Conservation (phyloP, 2,329 filamentous ascomycete species). For the Fusarium sterilihyphosum region DNA sequence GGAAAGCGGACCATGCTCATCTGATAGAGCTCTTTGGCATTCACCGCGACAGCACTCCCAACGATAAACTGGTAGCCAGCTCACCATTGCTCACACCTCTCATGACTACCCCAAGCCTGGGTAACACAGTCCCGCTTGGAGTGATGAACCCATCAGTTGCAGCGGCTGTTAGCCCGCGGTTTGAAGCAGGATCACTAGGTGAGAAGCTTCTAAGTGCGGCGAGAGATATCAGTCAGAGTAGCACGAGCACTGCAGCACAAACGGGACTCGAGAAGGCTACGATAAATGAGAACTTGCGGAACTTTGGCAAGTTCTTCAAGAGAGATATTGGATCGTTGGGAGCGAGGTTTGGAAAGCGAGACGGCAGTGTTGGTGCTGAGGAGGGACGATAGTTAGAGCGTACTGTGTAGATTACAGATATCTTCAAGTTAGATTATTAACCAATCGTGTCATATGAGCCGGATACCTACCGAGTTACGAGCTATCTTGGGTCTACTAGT, state of each 20-base stretch:
- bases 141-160: slow-evolving; percentile 56
- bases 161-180: slow-evolving; percentile 61
- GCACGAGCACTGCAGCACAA: slow-evolving; percentile 47
- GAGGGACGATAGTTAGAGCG: slow-evolving; percentile 34
- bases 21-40: slow-evolving; percentile 85
- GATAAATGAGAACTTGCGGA: slow-evolving; percentile 93
- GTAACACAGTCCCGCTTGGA: slow-evolving; percentile 50
- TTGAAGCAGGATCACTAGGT: slow-evolving; percentile 84
- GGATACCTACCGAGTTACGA: neutral
- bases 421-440: neutral
- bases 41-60: slow-evolving; percentile 79
- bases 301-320: slow-evolving; percentile 95
- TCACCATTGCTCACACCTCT: slow-evolving; percentile 78
- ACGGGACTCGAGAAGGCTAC: slow-evolving; percentile 69
- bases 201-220: slow-evolving; percentile 90
- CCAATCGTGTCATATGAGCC: neutral
- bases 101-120: slow-evolving; percentile 57
- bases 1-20: slow-evolving; percentile 82
- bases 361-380: slow-evolving; percentile 51
- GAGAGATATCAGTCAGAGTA: slow-evolving; percentile 78
- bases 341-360: slow-evolving; percentile 74
- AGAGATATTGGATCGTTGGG: slow-evolving; percentile 84
- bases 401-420: neutral
- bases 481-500: neutral
- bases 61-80: slow-evolving; percentile 75